Conservation (phyloP, 352 stramenopile genomes). For the Globisporangium echinulatum region DNA sequence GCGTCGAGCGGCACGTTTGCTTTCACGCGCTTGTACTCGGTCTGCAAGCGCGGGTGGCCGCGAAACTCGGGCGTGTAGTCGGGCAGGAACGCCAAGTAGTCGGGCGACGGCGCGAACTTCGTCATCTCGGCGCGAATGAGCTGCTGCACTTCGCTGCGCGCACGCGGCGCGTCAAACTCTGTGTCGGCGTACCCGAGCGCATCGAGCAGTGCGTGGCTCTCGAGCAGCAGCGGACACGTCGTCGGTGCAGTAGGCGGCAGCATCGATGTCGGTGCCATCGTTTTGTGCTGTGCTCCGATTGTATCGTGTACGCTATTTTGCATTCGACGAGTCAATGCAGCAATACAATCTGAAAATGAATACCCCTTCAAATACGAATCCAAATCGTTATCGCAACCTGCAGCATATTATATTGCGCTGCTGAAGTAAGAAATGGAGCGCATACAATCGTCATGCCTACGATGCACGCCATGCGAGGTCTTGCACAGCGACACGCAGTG, state of each 20-base stretch:
- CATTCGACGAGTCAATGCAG: too few species aligned
- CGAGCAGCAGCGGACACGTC: conserved; percentile 47
- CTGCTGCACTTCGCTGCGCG: conserved; percentile 53
- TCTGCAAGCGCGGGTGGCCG: conserved; percentile 45
- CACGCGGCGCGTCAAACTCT: conserved; percentile 39
- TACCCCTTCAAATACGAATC: too few species aligned
- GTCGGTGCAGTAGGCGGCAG: conserved; percentile 21
- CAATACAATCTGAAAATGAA: too few species aligned
- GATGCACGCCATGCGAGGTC: too few species aligned
- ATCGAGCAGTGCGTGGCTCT: conserved; percentile 64
- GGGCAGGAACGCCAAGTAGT: conserved; percentile 65
- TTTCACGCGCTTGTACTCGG: conserved; percentile 63
- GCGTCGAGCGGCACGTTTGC: conserved; percentile 62
- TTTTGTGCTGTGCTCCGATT: background rate
- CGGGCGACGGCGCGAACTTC: conserved; percentile 38
- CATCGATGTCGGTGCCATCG: background rate
- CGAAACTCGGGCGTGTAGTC: conserved; percentile 48
- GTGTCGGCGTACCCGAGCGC: conserved; percentile 71
- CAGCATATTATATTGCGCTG: too few species aligned
- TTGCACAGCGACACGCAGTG: too few species aligned
- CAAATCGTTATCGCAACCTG: too few species aligned
- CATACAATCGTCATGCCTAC: too few species aligned
- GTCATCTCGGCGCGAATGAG: conserved; percentile 72
- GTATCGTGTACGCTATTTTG: too few species aligned
- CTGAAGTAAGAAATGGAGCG: too few species aligned